Evolutionary conservation across 805 yeast genomes (phyloP).

Genomic region (Candida patagonica): DNA sequence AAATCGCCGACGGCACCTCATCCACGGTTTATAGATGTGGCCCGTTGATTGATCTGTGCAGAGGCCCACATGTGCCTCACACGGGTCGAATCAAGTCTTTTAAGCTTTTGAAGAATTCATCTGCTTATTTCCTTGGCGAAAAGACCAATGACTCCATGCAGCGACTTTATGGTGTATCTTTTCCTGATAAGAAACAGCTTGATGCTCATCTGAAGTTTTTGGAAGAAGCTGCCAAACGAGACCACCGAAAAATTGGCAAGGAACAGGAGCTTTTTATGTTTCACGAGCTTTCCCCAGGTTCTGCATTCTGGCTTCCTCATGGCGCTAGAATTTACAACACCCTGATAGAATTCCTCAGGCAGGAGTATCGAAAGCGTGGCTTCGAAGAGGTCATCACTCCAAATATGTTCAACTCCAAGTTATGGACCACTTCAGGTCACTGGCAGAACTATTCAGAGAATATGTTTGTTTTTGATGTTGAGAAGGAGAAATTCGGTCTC

Average conservation of each 20-base stretch:
- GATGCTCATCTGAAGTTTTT: constrained; percentile 89
- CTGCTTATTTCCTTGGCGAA: constrained; percentile 94
- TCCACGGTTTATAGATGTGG: constrained; percentile 98
- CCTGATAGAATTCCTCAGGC: constrained; percentile 67
- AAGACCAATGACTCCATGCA: constrained; percentile 88
- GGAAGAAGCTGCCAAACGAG: constrained; percentile 90
- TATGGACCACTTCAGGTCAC: constrained; percentile 99
- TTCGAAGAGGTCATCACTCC: constrained; percentile 98
- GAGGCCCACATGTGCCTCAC: constrained; percentile 97
- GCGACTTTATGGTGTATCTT: constrained; percentile 94
- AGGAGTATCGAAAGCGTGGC: constrained; percentile 86
- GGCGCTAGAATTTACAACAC: constrained; percentile 96
- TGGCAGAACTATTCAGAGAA: constrained; percentile 97
- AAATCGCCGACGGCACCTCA: constrained; percentile 92
- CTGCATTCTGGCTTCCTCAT: constrained; percentile 98
- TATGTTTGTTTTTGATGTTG: constrained; percentile 95
- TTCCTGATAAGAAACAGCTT: constrained; percentile 96
- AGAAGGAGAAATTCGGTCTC: constrained; percentile 88
- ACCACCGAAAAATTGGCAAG: constrained; percentile 88
- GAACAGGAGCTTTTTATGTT: constrained; percentile 95
- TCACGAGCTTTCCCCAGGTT: constrained; percentile 96
- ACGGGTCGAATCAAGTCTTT: constrained; percentile 93
- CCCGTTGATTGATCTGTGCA: constrained; percentile 90
- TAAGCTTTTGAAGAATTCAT: constrained; percentile 89
- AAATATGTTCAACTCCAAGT: constrained; percentile 93